phyloP scores from a whole-genome alignment of 192 early-diverging fungal species.

The Borealophlyctis nickersoniae region DNA sequence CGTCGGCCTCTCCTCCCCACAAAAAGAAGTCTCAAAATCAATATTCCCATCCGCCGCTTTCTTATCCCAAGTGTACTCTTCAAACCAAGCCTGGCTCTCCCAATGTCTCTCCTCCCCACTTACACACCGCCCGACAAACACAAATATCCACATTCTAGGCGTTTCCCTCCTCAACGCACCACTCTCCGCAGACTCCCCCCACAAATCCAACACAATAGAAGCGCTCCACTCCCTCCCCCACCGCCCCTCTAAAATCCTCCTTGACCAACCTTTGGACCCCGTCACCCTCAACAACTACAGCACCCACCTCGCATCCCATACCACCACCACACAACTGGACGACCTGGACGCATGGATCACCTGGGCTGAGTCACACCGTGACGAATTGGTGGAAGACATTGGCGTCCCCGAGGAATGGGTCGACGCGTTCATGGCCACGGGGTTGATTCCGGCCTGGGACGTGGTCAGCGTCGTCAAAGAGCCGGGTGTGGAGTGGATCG shows the following conservation, averaged over 20 bases:
- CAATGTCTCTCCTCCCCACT: constrained; percentile 20
- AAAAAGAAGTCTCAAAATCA: too few relatives aligned
- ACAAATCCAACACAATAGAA: neutral
- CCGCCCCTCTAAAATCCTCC: neutral
- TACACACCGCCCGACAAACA: neutral
- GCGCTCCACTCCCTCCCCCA: neutral
- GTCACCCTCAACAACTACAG: neutral
- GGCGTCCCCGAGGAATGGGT: constrained; percentile 19
- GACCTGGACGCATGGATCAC: neutral
- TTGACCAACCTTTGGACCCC: too few relatives aligned
- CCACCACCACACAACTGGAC: neutral
- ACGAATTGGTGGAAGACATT: constrained; percentile 9
- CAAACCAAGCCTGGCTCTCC: constrained; percentile 12
- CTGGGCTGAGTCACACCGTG: constrained; percentile 17
- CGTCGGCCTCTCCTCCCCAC: neutral
- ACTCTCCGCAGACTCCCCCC: constrained; percentile 3
- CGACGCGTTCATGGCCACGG: constrained; percentile 16
- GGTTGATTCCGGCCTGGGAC: constrained; percentile 24
- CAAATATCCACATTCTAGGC: constrained; percentile 22
- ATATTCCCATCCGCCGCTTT: constrained; percentile 20
- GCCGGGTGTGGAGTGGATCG: constrained; percentile 21
- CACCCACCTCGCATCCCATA: neutral
- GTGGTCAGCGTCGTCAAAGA: constrained; percentile 16
- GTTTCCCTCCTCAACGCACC: constrained; percentile 22
- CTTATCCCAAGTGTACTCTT: neutral